Conservation (phyloP, 108 stramenopile genomes). For the Fistulifera pelliculosa region DNA sequence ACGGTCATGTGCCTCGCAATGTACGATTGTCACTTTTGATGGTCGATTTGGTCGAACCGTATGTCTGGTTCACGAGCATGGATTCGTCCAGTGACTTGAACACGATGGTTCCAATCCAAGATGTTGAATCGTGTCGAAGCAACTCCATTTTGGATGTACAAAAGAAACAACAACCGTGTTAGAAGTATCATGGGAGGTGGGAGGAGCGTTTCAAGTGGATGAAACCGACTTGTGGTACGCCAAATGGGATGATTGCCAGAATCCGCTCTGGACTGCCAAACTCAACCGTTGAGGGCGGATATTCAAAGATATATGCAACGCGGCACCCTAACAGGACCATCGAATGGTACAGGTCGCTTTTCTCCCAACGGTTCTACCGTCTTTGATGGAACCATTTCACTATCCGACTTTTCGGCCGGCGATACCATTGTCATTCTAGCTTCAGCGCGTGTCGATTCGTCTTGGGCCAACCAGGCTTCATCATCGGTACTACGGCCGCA, state of each 20-base stretch:
- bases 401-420: constrained; percentile 26
- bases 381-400: constrained; percentile 43
- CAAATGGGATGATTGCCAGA: constrained; percentile 58
- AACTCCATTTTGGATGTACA: too few species aligned
- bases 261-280: too few species aligned
- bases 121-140: too few species aligned
- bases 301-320: constrained; percentile 11
- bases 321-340: constrained; percentile 7
- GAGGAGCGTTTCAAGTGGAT: constrained; percentile 69
- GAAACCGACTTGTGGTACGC: constrained; percentile 59
- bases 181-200: constrained; percentile 69
- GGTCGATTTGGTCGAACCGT: constrained; percentile 87
- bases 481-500: constrained; percentile 7
- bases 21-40: constrained; percentile 72
- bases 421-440: constrained; percentile 53
- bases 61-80: constrained; percentile 49
- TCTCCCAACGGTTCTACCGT: constrained; percentile 13
- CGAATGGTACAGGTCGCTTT: constrained; percentile 9
- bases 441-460: constrained; percentile 56
- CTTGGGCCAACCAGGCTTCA: constrained; percentile 29
- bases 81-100: constrained; percentile 37
- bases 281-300: constrained; percentile 42
- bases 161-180: too few species aligned
- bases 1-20: constrained; percentile 87
- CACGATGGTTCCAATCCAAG: constrained; percentile 39